A percentile compares a stretch with the other conserved stretches of the same genome.
phyloP scores from a whole-genome alignment of 2,329 filamentous ascomycete genomes.

The Trichoderma hamatum region DNA sequence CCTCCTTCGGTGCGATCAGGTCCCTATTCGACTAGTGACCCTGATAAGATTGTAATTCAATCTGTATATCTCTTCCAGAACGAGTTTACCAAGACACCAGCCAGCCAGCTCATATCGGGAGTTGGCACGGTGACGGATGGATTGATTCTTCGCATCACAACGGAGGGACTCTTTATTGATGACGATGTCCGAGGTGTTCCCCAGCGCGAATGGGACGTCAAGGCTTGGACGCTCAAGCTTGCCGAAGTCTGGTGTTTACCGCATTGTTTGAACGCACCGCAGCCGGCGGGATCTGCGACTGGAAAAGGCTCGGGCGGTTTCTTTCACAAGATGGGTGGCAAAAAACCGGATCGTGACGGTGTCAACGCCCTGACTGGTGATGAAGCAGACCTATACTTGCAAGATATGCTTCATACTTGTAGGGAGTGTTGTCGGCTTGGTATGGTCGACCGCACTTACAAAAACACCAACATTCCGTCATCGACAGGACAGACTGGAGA shows the following conservation, averaged over 20 bases:
- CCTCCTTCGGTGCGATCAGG: slow-evolving; percentile 72
- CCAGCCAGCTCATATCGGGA: slow-evolving; percentile 87
- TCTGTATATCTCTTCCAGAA: slow-evolving; percentile 94
- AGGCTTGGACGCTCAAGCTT: slow-evolving; percentile 93
- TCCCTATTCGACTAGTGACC: slow-evolving; percentile 84
- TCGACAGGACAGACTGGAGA: slow-evolving; percentile 54
- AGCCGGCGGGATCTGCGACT: slow-evolving; percentile 46
- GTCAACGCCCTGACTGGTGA: slow-evolving; percentile 60
- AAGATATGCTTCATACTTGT: slow-evolving; percentile 65
- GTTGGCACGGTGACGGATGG: slow-evolving; percentile 86
- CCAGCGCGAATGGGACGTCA: slow-evolving; percentile 98
- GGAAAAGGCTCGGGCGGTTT: slow-evolving; percentile 48
- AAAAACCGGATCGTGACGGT: slow-evolving; percentile 52
- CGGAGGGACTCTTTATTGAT: slow-evolving; percentile 94
- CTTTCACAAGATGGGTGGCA: slow-evolving; percentile 53
- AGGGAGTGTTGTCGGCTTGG: slow-evolving; percentile 64
- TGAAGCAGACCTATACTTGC: slow-evolving; percentile 67
- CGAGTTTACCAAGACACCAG: slow-evolving; percentile 81
- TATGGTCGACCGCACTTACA: slow-evolving; percentile 50
- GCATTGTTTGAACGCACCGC: slow-evolving; percentile 56
- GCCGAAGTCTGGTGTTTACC: slow-evolving; percentile 85
- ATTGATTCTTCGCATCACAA: slow-evolving; percentile 86
- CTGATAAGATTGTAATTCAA: slow-evolving; percentile 93
- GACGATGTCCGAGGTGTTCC: slow-evolving; percentile 88
- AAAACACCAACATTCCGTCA: slow-evolving; percentile 47